A percentile compares a stretch with the other conserved stretches of the same genome.
Conservation (phyloP, 108 stramenopile genomes). For the Phaeodactylum tricornutum region DNA sequence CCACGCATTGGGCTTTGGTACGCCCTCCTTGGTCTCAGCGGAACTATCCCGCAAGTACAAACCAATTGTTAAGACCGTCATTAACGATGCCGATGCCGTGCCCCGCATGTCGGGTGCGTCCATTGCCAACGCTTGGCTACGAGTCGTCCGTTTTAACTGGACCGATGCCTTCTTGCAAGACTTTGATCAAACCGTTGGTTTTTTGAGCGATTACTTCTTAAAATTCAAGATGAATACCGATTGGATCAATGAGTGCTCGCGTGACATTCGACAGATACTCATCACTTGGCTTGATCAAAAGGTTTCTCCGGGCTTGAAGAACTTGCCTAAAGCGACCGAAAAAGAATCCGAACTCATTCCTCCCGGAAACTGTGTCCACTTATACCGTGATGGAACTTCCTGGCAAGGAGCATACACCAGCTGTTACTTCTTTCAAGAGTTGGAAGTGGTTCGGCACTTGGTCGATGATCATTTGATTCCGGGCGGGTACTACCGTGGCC, state of each 20-base stretch:
- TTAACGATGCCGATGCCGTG: conserved; percentile 28
- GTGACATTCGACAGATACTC: not conserved
- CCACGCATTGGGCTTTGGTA: conserved; percentile 30
- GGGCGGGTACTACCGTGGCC: conserved; percentile 15
- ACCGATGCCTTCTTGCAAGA: conserved; percentile 17
- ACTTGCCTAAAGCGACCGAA: not conserved
- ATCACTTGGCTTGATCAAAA: not conserved
- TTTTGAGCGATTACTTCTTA: not conserved
- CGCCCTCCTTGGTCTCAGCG: conserved; percentile 18
- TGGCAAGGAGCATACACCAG: conserved; percentile 6
- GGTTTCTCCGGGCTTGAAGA: not conserved
- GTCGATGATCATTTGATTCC: conserved; percentile 26
- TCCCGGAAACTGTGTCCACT: conserved; percentile 29
- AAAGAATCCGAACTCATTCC: conserved; percentile 19
- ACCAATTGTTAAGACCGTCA: conserved; percentile 23
- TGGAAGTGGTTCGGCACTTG: conserved; percentile 23
- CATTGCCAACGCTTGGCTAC: conserved; percentile 17
- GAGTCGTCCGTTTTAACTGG: conserved; percentile 27
- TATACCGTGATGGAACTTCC: conserved; percentile 29
- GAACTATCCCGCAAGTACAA: conserved; percentile 13
- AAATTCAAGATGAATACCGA: not conserved
- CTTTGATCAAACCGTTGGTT: conserved; percentile 1
- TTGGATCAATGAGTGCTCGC: not conserved
- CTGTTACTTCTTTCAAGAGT: conserved; percentile 20
- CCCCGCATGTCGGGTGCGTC: conserved; percentile 24